Base-by-base conservation (phyloP, 2,329 filamentous ascomycete genomes). In the Ophiocordyceps camponoti-floridani region DNA sequence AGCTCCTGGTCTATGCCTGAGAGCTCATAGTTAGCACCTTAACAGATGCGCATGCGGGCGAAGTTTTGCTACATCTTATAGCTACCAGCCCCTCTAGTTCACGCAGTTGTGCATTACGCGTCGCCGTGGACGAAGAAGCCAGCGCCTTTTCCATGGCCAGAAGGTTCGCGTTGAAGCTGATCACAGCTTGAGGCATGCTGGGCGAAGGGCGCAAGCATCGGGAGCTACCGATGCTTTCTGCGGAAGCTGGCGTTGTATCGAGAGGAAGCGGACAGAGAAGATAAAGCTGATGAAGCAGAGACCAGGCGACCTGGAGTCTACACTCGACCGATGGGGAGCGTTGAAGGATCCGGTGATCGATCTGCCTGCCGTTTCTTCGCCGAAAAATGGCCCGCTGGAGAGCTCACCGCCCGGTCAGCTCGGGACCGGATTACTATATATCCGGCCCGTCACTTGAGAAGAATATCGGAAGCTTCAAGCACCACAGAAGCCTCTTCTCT, bases 71-170 rank as follows among this genome's bases (percentile, higher is more conserved):
- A 81, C 77, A 64, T 57, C 73, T 68, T 44, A 69, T 67, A 46
- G 58, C 60, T 48, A 82, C 60, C 51, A 66, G 68, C 48, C 80
- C 77, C 50, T 77, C 69, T 41, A 83, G 62, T 37, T 55, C 53
- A 47, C 69, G 69, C 48, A 83, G 60, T 53, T 72, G 68, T 44
- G 67, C 57, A 50, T 74, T 71, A 42, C 79, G 71, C 18, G 61
- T 53, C 31, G 64, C 61, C 13, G 77, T 81, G 8, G 79, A 82
- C 42, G 79, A 80, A 40, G 77, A 79, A 44, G 68, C 65, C 48
- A 82, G 61, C 44, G 69, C 71, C 43, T 63, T 60, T 53, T 66
- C 69, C 45, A 64, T 64, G 47, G 65, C 61, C 45, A 59, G 59
- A 51, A 75, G 60, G 59, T 79, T 71, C 50, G 78, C 59, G 52